Evolutionary conservation across 495 filamentous ascomycete species (phyloP).

Genomic region (Tetracladium marchalianum): DNA sequence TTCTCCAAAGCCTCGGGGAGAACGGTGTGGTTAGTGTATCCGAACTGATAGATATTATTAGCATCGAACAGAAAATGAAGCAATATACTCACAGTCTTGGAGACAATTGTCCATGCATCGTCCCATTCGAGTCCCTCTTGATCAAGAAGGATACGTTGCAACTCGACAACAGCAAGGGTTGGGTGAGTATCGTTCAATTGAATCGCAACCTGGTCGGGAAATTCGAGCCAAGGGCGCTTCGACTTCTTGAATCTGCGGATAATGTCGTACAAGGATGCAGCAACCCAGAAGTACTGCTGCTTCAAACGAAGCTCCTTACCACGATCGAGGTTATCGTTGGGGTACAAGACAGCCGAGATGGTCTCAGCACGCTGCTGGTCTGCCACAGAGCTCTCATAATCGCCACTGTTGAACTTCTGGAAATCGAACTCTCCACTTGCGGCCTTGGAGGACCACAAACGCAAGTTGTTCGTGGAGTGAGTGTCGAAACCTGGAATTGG

Average conservation of each 20-base stretch:
- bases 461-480: slow-evolving; percentile 87
- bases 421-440: slow-evolving; percentile 97
- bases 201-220: slow-evolving; percentile 91
- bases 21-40: slow-evolving; percentile 97
- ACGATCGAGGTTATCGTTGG: slow-evolving; percentile 92
- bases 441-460: slow-evolving; percentile 94
- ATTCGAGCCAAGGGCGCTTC: slow-evolving; percentile 80
- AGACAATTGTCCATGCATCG: slow-evolving; percentile 76
- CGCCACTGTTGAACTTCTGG: slow-evolving; percentile 97
- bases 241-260: slow-evolving; percentile 97
- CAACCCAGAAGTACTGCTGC: slow-evolving; percentile 99
- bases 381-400: slow-evolving; percentile 93
- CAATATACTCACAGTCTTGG: slow-evolving; percentile 30
- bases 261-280: slow-evolving; percentile 91
- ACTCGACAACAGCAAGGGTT: slow-evolving; percentile 88
- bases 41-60: slow-evolving; percentile 45
- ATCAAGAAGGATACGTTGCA: slow-evolving; percentile 87
- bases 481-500: slow-evolving; percentile 89
- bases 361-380: slow-evolving; percentile 96
- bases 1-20: slow-evolving; percentile 96
- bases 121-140: slow-evolving; percentile 88
- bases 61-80: not conserved
- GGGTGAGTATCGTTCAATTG: slow-evolving; percentile 98
- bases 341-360: slow-evolving; percentile 94
- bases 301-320: slow-evolving; percentile 96